These are phyloP conservation scores for Acacia confusa DNA, from an alignment of 306 rosid genomes.

Conservation along the genomic window DNA sequence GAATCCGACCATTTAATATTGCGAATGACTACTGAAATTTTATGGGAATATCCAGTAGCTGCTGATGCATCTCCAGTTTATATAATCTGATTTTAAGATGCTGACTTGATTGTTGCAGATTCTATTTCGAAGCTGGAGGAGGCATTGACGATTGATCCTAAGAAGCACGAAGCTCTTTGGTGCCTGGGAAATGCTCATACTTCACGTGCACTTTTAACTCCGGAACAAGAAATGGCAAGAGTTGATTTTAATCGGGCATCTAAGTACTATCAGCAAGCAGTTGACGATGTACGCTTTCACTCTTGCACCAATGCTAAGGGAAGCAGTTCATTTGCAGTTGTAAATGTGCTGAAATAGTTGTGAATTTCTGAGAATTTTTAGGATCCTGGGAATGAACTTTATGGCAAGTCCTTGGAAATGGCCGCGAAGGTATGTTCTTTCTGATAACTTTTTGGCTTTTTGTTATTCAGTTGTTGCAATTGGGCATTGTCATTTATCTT, in stretches of 20 bases:
- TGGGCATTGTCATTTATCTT: background rate
- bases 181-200: constrained; percentile 68
- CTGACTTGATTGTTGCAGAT: constrained; percentile 39
- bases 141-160: constrained; percentile 50
- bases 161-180: constrained; percentile 68
- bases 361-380: constrained; percentile 5
- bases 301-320: background rate
- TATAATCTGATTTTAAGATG: background rate
- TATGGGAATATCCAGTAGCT: background rate
- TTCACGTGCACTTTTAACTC: constrained; percentile 51
- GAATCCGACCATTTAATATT: background rate
- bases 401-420: constrained; percentile 61
- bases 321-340: background rate
- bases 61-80: background rate
- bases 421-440: constrained; percentile 54
- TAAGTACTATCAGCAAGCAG: constrained; percentile 50
- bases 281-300: constrained; percentile 42
- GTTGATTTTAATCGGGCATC: constrained; percentile 44
- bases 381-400: constrained; percentile 58
- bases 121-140: constrained; percentile 62
- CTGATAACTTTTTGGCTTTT: background rate
- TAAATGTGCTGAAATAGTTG: background rate
- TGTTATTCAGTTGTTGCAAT: background rate
- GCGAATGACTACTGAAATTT: background rate
- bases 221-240: constrained; percentile 54